phyloP scores from a whole-genome alignment of 208 protist species.

The Acanthamoeba lugdunensis region DNA sequence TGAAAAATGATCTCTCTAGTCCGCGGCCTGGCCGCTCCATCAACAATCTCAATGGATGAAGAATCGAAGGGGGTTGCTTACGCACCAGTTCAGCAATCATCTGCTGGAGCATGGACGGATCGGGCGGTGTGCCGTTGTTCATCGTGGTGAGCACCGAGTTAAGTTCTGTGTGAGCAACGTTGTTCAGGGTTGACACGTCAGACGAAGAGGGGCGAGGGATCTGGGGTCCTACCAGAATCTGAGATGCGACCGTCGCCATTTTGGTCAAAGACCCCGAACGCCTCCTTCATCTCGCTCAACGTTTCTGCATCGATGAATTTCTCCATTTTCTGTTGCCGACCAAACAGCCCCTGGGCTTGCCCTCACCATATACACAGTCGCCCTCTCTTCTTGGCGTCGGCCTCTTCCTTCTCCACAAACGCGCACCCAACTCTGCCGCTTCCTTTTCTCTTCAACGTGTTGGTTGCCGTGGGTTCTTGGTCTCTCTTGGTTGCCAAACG shows the following conservation, averaged over 20 bases:
- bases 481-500: too few relatives aligned
- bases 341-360: too few relatives aligned
- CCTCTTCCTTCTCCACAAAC: too few relatives aligned
- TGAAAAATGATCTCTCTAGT: neutral
- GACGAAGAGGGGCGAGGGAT: neutral
- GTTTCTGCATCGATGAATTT: conserved; percentile 2
- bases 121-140: conserved; percentile 13
- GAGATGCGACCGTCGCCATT: conserved; percentile 35
- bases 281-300: conserved; percentile 26
- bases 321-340: neutral
- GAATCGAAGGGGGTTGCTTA: neutral
- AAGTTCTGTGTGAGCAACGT: neutral
- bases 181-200: neutral
- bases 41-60: too few relatives aligned
- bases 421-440: too few relatives aligned
- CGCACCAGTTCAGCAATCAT: conserved; percentile 26
- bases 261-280: conserved; percentile 30
- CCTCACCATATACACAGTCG: too few relatives aligned
- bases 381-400: too few relatives aligned
- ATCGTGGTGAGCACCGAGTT: neutral
- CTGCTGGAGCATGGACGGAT: neutral
- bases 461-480: too few relatives aligned
- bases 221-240: neutral
- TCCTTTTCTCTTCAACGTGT: too few relatives aligned
- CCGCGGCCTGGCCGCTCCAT: neutral